Base-by-base conservation (phyloP, 768 basidiomycete genomes). In the Saitozyma podzolica region DNA sequence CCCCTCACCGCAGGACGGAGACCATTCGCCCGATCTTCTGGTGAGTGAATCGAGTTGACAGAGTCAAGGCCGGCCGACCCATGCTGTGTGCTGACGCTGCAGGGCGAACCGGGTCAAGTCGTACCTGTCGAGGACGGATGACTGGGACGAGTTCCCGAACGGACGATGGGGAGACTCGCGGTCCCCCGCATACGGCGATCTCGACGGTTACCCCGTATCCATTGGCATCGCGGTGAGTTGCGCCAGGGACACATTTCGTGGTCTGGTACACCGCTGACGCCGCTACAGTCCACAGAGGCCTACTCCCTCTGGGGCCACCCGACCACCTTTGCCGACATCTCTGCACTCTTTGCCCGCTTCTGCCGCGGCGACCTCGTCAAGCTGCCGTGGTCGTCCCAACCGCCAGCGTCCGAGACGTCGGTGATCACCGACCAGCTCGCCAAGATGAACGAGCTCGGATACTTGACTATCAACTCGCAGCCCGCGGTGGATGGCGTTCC, bases 81-180 rank as follows among this genome's bases (percentile, higher is more conserved):
- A 29, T 29, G 29, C 29, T 29, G 42, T 39, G 41, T 19, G 7
- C 45, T 47, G 45, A 47, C 45, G 45, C 6, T 1, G 10, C 53
- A 56, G 55, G 55, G 55, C 55, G 19, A 56, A 56, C 55, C 37
- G 55, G 43, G 55, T 56, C 17, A 29, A 56, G 20, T 56, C 55
- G 43, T 56, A 56, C 20, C 42, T 56, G 37, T 56, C 55, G 43
- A 29, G 55, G 17, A 66, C 96, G 13, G 93, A 96, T 77, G 91
- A 96, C 75, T 99, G 96, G 96, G 96, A 99, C 76, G 95, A 98
- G 78, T 98, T 96, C 80, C 96, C 96, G 54, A 99, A 99, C 78
- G 96, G 96, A 59, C 91, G 96, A 68, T 99, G 95, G 75, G 96
- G 96, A 70, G 96, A 98, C 81, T 89, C 94, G 8, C 86, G 96